Evolutionary conservation across 2,329 filamentous ascomycete species (phyloP).

Genomic region (Sclerotinia glacialis): DNA sequence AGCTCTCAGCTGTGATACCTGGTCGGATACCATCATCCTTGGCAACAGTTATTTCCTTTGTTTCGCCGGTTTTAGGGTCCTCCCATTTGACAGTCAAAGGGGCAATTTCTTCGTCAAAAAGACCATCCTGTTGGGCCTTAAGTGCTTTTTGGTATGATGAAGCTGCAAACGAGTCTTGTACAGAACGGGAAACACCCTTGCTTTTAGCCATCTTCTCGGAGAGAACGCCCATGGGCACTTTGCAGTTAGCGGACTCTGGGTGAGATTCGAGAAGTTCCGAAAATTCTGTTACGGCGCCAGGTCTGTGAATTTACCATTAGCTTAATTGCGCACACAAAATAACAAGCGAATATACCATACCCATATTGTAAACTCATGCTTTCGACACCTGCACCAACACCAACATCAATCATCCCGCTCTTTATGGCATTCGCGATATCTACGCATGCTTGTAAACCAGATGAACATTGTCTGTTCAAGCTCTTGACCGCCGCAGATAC

Average conservation of each 20-base stretch:
- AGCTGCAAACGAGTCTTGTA: constrained; percentile 94
- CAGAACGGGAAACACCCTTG: constrained; percentile 64
- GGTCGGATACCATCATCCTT: constrained; percentile 84
- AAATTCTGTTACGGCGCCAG: constrained; percentile 86
- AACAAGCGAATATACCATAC: constrained; percentile 45
- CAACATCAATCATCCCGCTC: constrained; percentile 89
- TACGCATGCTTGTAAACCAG: constrained; percentile 85
- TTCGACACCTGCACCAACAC: constrained; percentile 92
- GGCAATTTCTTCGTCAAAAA: constrained; percentile 88
- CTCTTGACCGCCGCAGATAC: constrained; percentile 79
- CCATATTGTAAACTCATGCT: constrained; percentile 94
- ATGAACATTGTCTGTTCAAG: constrained; percentile 92
- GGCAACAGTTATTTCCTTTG: constrained; percentile 75
- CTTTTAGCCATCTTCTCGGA: constrained; percentile 95
- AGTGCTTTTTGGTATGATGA: constrained; percentile 85
- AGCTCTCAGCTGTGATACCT: constrained; percentile 80
- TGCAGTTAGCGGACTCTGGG: constrained; percentile 87
- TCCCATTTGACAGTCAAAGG: constrained; percentile 84
- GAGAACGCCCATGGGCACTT: constrained; percentile 92
- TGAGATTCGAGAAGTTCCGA: constrained; percentile 81
- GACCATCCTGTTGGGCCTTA: constrained; percentile 80
- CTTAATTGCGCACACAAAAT: not conserved
- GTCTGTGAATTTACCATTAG: constrained; percentile 46
- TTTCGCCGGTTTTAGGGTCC: constrained; percentile 86
- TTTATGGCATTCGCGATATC: constrained; percentile 93